Percentiles rank a stretch among this genome's conserved stretches.
phyloP scores from a whole-genome alignment of 2,329 filamentous ascomycete genomes.

The Trichoderma endophyticum region DNA sequence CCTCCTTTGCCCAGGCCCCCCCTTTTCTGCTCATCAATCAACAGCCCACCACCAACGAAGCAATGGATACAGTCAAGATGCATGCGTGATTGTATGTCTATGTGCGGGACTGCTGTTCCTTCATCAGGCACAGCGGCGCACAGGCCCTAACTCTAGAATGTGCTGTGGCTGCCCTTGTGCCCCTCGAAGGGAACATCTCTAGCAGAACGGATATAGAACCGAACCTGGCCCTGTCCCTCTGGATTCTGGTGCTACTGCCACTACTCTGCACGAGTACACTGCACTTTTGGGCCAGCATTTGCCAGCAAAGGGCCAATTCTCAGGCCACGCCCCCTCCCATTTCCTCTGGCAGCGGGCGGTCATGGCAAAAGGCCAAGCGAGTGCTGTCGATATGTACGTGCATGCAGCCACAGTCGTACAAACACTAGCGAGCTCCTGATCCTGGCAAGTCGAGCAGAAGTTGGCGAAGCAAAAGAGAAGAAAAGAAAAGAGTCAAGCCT shows the following conservation, averaged over 20 bases:
- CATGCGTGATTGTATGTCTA: background rate
- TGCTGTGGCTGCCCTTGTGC: background rate
- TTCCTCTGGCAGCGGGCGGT: slow-evolving; percentile 12
- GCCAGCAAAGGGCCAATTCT: background rate
- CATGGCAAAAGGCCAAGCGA: slow-evolving; percentile 12
- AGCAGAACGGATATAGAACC: slow-evolving; percentile 18
- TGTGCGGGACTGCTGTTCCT: slow-evolving; percentile 12
- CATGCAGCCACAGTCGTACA: slow-evolving; percentile 14
- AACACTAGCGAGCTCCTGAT: background rate
- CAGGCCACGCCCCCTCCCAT: slow-evolving; percentile 12
- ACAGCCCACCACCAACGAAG: background rate
- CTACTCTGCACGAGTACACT: background rate
- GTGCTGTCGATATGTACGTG: slow-evolving; percentile 10
- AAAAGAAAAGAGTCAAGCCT: background rate
- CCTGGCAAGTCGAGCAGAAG: background rate
- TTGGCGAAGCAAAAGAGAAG: background rate
- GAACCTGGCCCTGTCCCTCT: slow-evolving; percentile 19
- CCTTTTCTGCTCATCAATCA: background rate
- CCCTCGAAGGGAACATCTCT: background rate
- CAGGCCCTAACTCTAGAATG: slow-evolving; percentile 12
- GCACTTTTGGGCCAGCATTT: background rate
- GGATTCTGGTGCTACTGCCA: background rate
- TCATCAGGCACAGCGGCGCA: slow-evolving; percentile 17
- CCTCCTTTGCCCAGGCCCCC: background rate
- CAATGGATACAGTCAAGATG: background rate